Evolutionary conservation across 768 basidiomycete genomes (phyloP).

Genomic region (Naganishia friedmannii): DNA sequence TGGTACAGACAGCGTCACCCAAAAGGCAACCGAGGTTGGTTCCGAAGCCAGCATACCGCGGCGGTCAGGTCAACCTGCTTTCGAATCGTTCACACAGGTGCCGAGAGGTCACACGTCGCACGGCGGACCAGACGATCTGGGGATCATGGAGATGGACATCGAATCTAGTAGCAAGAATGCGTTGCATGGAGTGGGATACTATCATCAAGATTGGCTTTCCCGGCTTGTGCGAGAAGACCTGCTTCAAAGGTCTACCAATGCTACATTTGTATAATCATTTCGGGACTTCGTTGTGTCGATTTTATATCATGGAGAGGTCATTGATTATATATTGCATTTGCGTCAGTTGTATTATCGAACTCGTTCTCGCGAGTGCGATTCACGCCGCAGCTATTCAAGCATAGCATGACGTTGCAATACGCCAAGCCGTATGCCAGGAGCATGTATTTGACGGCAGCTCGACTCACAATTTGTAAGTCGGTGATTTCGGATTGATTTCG

Average conservation of each 20-base stretch:
- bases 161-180: constrained; percentile 5
- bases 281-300: not conserved
- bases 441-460: too few relatives aligned
- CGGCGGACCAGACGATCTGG: not conserved
- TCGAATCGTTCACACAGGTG: not conserved
- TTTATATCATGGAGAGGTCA: not conserved
- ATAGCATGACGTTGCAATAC: too few relatives aligned
- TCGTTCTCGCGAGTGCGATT: too few relatives aligned
- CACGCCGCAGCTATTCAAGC: too few relatives aligned
- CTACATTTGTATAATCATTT: constrained; percentile 9
- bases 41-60: not conserved
- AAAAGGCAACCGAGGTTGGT: not conserved
- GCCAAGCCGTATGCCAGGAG: constrained; percentile 15
- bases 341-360: too few relatives aligned
- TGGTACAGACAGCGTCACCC: not conserved
- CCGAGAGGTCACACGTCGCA: not conserved
- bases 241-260: not conserved
- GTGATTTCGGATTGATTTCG: not conserved
- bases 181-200: constrained; percentile 2
- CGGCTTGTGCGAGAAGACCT: constrained; percentile 21
- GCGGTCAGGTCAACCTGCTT: not conserved
- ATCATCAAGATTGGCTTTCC: constrained; percentile 17
- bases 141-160: not conserved
- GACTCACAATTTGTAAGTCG: not conserved
- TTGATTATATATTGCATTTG: not conserved